Evolutionary conservation across 1,139 yeast genomes (phyloP).

Genomic region (Suhomyces bokatorum): DNA sequence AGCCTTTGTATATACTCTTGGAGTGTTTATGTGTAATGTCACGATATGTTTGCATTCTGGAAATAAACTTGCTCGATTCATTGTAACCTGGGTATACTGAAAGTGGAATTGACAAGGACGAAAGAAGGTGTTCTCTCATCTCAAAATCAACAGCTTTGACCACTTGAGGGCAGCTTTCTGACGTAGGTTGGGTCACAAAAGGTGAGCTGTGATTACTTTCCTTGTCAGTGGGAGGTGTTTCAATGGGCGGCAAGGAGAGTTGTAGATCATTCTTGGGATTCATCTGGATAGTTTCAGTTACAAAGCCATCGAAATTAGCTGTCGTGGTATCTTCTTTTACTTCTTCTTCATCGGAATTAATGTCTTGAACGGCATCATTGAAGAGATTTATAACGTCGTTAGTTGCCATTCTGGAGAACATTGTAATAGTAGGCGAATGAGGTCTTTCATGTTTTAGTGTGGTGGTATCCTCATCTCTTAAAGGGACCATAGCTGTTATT

Average conservation of each 20-base stretch:
- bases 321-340: slow-evolving; percentile 32
- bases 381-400: slow-evolving; percentile 78
- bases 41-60: slow-evolving; percentile 34
- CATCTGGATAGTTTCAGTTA: slow-evolving; percentile 48
- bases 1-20: slow-evolving; percentile 37
- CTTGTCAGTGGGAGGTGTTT: slow-evolving; percentile 38
- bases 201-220: slow-evolving; percentile 45
- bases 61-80: slow-evolving; percentile 20
- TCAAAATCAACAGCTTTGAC: slow-evolving; percentile 35
- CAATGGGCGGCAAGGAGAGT: slow-evolving; percentile 10
- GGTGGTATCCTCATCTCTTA: slow-evolving; percentile 27
- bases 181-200: slow-evolving; percentile 42
- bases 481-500: slow-evolving; percentile 33
- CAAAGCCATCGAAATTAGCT: slow-evolving; percentile 50
- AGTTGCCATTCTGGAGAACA: slow-evolving; percentile 73
- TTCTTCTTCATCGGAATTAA: slow-evolving; percentile 34
- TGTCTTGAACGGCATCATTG: slow-evolving; percentile 54
- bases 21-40: slow-evolving; percentile 38
- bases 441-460: slow-evolving; percentile 24
- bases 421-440: slow-evolving; percentile 75
- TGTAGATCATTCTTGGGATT: not conserved
- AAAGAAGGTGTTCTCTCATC: slow-evolving; percentile 27
- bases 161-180: slow-evolving; percentile 14
- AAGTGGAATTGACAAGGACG: slow-evolving; percentile 27
- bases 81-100: slow-evolving; percentile 32